Conservation (phyloP, 176 grass and related monocot species). For the Rhynchospora tenuis region DNA sequence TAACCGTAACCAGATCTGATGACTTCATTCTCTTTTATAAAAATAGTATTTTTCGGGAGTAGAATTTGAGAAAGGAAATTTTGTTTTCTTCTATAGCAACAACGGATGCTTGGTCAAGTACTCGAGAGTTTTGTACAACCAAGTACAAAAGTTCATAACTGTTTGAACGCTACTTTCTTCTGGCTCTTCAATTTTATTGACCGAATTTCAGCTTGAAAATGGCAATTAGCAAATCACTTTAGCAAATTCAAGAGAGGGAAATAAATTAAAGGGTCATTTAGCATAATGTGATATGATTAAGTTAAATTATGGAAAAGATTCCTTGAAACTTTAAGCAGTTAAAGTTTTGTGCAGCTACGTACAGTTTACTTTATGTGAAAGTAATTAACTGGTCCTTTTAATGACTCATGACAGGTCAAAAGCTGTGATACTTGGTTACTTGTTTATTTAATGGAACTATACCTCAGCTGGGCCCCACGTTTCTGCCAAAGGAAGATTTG, state of each 20-base stretch:
- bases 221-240: neutral
- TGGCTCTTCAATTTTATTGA: neutral
- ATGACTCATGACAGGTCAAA: slow-evolving; percentile 16
- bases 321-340: slow-evolving; percentile 9
- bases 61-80: neutral
- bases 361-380: slow-evolving; percentile 14
- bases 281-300: neutral
- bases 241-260: neutral
- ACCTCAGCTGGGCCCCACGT: slow-evolving; percentile 7
- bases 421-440: neutral
- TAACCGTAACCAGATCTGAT: neutral
- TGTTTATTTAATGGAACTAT: slow-evolving; percentile 1
- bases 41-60: neutral
- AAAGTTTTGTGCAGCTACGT: neutral
- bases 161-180: neutral
- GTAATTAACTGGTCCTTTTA: neutral
- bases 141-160: slow-evolving; percentile 6
- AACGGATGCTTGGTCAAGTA: neutral
- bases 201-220: neutral
- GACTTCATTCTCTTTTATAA: neutral
- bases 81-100: neutral
- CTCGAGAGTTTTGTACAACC: neutral
- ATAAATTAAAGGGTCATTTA: neutral
- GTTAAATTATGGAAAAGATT: slow-evolving; percentile 2
- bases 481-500: slow-evolving; percentile 18